These are phyloP conservation scores for Stagonosporopsis rhizophila DNA, from an alignment of 2,329 filamentous ascomycete genomes.

Conservation along the genomic window DNA sequence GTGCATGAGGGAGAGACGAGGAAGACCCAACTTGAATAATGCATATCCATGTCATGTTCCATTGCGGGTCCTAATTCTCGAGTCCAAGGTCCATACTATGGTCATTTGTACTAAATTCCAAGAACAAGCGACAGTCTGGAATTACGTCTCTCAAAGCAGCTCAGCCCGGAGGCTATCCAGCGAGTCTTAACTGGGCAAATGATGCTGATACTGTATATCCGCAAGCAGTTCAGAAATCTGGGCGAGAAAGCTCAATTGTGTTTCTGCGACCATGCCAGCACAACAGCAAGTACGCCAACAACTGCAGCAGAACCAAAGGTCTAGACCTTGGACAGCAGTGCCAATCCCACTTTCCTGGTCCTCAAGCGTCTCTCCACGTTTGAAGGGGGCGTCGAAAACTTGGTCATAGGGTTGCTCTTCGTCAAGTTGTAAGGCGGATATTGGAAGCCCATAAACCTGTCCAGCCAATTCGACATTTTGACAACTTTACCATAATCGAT, in stretches of 20 bases:
- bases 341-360: neutral
- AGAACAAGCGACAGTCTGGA: too few relatives aligned
- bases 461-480: neutral
- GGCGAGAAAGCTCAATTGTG: neutral
- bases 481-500: conserved; percentile 4
- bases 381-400: neutral
- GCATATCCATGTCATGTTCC: neutral
- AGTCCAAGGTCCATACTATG: neutral
- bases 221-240: neutral
- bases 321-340: neutral
- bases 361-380: conserved; percentile 3
- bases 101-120: too few relatives aligned
- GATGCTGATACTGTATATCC: neutral
- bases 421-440: conserved; percentile 1
- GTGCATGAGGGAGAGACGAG: neutral
- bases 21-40: neutral
- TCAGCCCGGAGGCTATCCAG: too few relatives aligned
- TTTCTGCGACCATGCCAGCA: neutral
- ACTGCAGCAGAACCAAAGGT: neutral
- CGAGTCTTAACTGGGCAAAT: too few relatives aligned
- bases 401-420: neutral
- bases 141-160: too few relatives aligned
- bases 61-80: too few relatives aligned
- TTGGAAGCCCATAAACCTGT: neutral
- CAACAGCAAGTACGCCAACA: neutral